These are phyloP conservation scores for Penicillium taxi DNA, from an alignment of 495 filamentous ascomycete species.

Conservation along the genomic window DNA sequence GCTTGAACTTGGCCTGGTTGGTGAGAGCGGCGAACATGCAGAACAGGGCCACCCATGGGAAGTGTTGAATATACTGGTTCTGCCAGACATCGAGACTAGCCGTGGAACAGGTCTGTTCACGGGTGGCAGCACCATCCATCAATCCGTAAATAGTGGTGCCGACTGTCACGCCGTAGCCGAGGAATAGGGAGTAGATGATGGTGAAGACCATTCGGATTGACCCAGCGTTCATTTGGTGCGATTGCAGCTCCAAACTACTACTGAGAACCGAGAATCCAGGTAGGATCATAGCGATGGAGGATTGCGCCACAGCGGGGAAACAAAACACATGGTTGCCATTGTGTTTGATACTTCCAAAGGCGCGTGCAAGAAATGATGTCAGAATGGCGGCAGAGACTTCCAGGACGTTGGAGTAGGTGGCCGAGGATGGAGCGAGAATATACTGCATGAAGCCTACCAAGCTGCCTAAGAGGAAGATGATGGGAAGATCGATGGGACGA, in stretches of 20 bases:
- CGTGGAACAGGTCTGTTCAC: constrained; percentile 50
- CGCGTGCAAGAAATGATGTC: constrained; percentile 75
- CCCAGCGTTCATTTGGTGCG: constrained; percentile 72
- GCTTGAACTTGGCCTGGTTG: constrained; percentile 81
- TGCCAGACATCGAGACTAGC: constrained; percentile 30
- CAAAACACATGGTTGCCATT: constrained; percentile 57
- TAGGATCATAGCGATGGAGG: constrained; percentile 81
- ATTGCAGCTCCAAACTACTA: constrained; percentile 77
- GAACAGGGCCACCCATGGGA: constrained; percentile 61
- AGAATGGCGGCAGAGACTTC: constrained; percentile 76
- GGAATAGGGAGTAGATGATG: constrained; percentile 86
- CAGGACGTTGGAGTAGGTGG: constrained; percentile 73
- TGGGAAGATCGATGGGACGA: constrained; percentile 73
- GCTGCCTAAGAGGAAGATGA: constrained; percentile 76
- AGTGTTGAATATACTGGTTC: constrained; percentile 35
- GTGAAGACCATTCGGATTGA: constrained; percentile 89
- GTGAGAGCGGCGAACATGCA: constrained; percentile 70
- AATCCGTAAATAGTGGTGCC: constrained; percentile 84
- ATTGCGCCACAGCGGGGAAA: constrained; percentile 80
- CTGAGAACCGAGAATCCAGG: constrained; percentile 78
- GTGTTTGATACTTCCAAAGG: constrained; percentile 63
- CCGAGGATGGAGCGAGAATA: constrained; percentile 64
- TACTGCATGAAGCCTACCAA: constrained; percentile 74
- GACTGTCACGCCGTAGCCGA: constrained; percentile 92
- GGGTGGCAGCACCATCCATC: constrained; percentile 64